phyloP scores from a whole-genome alignment of 1,284 basidiomycete genomes.

The Sphaerobolus stellatus region DNA sequence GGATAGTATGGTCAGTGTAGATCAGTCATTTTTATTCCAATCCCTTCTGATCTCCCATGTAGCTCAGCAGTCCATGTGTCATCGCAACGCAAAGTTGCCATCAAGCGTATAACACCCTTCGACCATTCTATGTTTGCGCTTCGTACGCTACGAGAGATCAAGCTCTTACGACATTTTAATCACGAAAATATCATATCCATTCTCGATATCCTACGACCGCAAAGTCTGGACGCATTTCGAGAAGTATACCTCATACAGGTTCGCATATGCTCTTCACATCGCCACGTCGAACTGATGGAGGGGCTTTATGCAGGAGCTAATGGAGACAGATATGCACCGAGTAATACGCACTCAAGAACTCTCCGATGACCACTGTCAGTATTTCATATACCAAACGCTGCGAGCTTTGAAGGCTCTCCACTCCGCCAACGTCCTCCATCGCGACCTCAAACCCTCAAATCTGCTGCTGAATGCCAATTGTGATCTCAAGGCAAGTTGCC shows the following conservation, averaged over 20 bases:
- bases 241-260: conserved; percentile 78
- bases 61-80: conserved; percentile 70
- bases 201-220: conserved; percentile 71
- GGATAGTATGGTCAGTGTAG: conserved; percentile 59
- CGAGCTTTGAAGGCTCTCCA: conserved; percentile 91
- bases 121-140: conserved; percentile 89
- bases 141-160: conserved; percentile 83
- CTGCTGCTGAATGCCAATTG: conserved; percentile 92
- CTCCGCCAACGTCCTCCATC: conserved; percentile 84
- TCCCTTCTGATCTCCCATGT: conserved; percentile 1
- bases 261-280: conserved; percentile 4
- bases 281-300: not conserved
- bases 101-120: conserved; percentile 83
- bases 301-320: conserved; percentile 72
- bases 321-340: conserved; percentile 89
- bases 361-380: conserved; percentile 90
- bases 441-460: conserved; percentile 93
- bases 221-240: conserved; percentile 64
- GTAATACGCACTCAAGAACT: conserved; percentile 85
- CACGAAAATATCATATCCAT: conserved; percentile 86
- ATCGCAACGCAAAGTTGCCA: conserved; percentile 67
- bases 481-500: conserved; percentile 75
- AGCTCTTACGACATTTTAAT: conserved; percentile 76
- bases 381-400: conserved; percentile 94
- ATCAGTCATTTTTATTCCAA: conserved; percentile 4